phyloP scores from a whole-genome alignment of 2,329 filamentous ascomycete genomes.

The Passalora sequoiae region DNA sequence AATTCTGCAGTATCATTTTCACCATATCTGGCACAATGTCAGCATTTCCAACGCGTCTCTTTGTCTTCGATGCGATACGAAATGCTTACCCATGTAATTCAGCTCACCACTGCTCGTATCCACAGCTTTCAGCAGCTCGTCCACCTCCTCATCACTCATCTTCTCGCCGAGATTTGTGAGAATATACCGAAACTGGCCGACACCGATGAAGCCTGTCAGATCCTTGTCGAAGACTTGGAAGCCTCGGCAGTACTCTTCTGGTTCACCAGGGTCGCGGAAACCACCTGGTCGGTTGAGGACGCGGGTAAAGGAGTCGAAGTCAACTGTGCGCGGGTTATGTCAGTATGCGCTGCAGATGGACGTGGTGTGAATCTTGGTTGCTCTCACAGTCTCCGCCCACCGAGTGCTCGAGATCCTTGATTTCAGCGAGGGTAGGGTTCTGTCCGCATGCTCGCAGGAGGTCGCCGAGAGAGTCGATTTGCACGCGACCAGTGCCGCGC shows the following conservation, averaged over 20 bases:
- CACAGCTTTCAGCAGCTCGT: constrained; percentile 96
- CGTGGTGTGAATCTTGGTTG: not conserved
- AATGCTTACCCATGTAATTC: constrained; percentile 82
- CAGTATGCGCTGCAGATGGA: constrained; percentile 2
- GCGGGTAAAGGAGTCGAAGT: constrained; percentile 95
- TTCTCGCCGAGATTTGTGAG: constrained; percentile 97
- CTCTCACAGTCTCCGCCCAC: constrained; percentile 85
- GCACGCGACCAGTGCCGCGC: constrained; percentile 90
- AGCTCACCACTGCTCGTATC: constrained; percentile 95
- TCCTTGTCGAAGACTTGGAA: constrained; percentile 99
- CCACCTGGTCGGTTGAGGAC: constrained; percentile 95
- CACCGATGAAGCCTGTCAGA: constrained; percentile 94
- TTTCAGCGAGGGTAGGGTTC: constrained; percentile 93
- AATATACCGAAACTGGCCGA: constrained; percentile 95
- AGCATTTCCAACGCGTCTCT: constrained; percentile 3
- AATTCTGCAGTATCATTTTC: constrained; percentile 40
- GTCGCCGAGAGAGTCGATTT: constrained; percentile 81
- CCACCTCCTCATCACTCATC: constrained; percentile 98
- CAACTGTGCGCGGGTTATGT: constrained; percentile 56
- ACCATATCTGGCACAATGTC: constrained; percentile 32
- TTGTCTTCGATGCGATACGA: too few relatives aligned
- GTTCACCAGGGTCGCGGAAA: constrained; percentile 96
- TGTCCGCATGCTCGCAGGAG: constrained; percentile 94
- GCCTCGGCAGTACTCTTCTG: constrained; percentile 95
- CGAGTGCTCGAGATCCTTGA: constrained; percentile 83